phyloP scores from a whole-genome alignment of 2,329 filamentous ascomycete genomes.

The Thyridium curvatum region DNA sequence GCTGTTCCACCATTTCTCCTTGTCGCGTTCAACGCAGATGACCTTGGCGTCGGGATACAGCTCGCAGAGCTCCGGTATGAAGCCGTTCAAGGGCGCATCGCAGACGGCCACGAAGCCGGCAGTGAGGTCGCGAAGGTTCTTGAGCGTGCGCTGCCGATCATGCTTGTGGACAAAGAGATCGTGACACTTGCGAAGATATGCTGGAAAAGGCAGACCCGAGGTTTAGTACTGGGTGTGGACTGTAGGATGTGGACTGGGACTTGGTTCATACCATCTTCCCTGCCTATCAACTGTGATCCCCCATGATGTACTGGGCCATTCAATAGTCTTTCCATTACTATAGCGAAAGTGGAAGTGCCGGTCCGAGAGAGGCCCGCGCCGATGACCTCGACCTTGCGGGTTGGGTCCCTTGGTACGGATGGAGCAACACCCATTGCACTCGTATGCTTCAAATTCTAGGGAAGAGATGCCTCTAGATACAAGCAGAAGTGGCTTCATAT shows the following conservation, averaged over 20 bases:
- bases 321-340: constrained; percentile 38
- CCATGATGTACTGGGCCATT: constrained; percentile 42
- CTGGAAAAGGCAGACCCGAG: no score
- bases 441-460: no score
- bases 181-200: no score
- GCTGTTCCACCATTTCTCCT: constrained; percentile 21
- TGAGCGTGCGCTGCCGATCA: constrained; percentile 1
- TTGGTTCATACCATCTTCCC: constrained; percentile 22
- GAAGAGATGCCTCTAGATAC: no score
- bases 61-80: constrained; percentile 32
- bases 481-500: no score
- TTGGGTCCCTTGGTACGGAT: constrained; percentile 22
- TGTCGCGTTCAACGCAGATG: constrained; percentile 26
- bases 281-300: constrained; percentile 29
- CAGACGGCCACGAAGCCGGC: constrained; percentile 33
- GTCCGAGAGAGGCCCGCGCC: constrained; percentile 37
- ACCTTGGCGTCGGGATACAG: constrained; percentile 37
- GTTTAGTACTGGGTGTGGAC: no score
- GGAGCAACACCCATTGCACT: constrained; percentile 20
- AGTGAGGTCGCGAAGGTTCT: constrained; percentile 17
- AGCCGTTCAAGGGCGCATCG: constrained; percentile 28
- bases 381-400: constrained; percentile 30
- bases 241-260: no score
- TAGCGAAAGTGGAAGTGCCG: constrained; percentile 41
- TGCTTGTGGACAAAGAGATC: not conserved